Evolutionary conservation across 441 rosid genomes (phyloP).

Genomic region (Hura crepitans): DNA sequence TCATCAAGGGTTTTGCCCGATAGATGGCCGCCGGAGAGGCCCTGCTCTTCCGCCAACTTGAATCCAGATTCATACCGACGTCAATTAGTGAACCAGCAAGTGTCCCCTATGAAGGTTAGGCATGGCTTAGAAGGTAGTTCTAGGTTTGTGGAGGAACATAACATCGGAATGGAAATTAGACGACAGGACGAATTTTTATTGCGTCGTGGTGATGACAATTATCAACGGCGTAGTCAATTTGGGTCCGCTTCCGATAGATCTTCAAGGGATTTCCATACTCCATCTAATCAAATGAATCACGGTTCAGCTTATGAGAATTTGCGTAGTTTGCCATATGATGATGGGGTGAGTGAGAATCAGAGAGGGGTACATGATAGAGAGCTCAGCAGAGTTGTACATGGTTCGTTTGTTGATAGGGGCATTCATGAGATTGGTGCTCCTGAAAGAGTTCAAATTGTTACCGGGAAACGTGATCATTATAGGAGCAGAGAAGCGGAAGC

Average conservation of each 20-base stretch:
- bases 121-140: conserved; percentile 41
- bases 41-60: conserved; percentile 24
- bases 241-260: conserved; percentile 40
- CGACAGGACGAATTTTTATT: conserved; percentile 8
- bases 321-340: conserved; percentile 29
- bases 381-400: conserved; percentile 21
- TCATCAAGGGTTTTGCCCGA: conserved; percentile 22
- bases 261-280: conserved; percentile 36
- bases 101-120: conserved; percentile 38
- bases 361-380: conserved; percentile 41
- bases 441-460: conserved; percentile 31
- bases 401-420: conserved; percentile 30
- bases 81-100: conserved; percentile 35
- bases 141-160: conserved; percentile 23
- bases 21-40: conserved; percentile 28
- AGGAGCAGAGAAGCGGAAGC: conserved; percentile 27
- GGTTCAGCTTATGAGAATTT: conserved; percentile 24
- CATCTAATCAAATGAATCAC: conserved; percentile 22
- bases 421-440: conserved; percentile 26
- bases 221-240: conserved; percentile 35
- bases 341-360: conserved; percentile 30
- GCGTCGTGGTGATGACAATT: conserved; percentile 19
- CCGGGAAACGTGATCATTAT: conserved; percentile 41
- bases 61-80: conserved; percentile 25
- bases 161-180: background rate